phyloP scores from a whole-genome alignment of 2,329 filamentous ascomycete genomes.

The Aspergillus flavus region DNA sequence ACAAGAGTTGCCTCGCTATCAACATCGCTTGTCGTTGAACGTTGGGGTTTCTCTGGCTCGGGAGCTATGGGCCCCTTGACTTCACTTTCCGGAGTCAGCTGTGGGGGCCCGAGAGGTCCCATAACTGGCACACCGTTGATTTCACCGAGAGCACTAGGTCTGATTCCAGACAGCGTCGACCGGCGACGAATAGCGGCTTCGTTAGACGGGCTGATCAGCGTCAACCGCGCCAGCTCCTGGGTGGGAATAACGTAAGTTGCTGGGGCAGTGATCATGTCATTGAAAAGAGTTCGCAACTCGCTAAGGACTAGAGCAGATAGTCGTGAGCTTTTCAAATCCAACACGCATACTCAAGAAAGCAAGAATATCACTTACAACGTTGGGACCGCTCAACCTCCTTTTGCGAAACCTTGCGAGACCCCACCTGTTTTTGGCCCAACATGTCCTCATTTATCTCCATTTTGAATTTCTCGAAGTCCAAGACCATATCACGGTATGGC shows the following conservation, averaged over 20 bases:
- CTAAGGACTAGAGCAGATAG: slow-evolving; percentile 62
- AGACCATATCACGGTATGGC: slow-evolving; percentile 76
- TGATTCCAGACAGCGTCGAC: slow-evolving; percentile 44
- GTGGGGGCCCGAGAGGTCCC: slow-evolving; percentile 49
- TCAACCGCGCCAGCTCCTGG: slow-evolving; percentile 77
- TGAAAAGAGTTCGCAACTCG: slow-evolving; percentile 71
- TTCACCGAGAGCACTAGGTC: slow-evolving; percentile 40
- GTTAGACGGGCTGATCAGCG: slow-evolving; percentile 65
- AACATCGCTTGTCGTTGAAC: slow-evolving; percentile 30
- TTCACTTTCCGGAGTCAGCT: slow-evolving; percentile 19
- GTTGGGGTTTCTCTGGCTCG: slow-evolving; percentile 25
- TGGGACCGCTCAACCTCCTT: slow-evolving; percentile 64
- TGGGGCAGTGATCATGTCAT: slow-evolving; percentile 66
- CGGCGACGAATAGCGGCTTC: slow-evolving; percentile 55
- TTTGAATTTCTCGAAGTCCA: slow-evolving; percentile 72
- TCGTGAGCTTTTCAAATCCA: slow-evolving; percentile 5
- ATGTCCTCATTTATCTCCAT: slow-evolving; percentile 67
- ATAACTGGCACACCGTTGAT: slow-evolving; percentile 49
- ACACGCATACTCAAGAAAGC: background rate
- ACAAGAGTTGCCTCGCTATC: slow-evolving; percentile 42
- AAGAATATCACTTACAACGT: slow-evolving; percentile 64
- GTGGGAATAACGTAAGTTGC: slow-evolving; percentile 68
- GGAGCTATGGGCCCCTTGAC: slow-evolving; percentile 21
- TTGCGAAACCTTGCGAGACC: slow-evolving; percentile 67
- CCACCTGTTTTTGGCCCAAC: slow-evolving; percentile 70